Conservation (phyloP, 768 basidiomycete genomes). For the Leccinum uliginosum region DNA sequence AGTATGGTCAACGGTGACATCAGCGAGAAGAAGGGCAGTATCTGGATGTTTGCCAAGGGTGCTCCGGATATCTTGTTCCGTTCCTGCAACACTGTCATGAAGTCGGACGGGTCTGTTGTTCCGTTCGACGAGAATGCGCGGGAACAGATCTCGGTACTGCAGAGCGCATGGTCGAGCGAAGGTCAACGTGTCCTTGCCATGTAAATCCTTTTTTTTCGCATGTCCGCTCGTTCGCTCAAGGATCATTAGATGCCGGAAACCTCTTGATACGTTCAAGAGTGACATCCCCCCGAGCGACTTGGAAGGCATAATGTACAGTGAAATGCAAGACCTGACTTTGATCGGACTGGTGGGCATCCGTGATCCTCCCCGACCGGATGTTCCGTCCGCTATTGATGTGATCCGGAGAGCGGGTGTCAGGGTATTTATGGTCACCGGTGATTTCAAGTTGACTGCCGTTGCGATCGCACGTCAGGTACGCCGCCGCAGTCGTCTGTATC, state of each 20-base stretch:
- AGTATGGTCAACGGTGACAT: slow-evolving; percentile 9
- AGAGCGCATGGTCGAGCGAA: slow-evolving; percentile 41
- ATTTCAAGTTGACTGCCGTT: slow-evolving; percentile 50
- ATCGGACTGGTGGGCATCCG: slow-evolving; percentile 51
- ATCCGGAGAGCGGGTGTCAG: slow-evolving; percentile 49
- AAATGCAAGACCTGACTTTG: slow-evolving; percentile 38
- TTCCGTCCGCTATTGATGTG: slow-evolving; percentile 41
- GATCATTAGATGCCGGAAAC: slow-evolving; percentile 27
- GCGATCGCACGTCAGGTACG: slow-evolving; percentile 45
- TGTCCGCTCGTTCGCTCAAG: not conserved
- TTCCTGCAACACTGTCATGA: slow-evolving; percentile 34
- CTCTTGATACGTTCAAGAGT: slow-evolving; percentile 22
- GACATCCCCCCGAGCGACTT: slow-evolving; percentile 27
- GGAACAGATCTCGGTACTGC: slow-evolving; percentile 21
- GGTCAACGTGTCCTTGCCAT: slow-evolving; percentile 55
- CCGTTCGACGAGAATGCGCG: slow-evolving; percentile 25
- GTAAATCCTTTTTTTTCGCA: slow-evolving; percentile 8
- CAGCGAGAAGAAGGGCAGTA: slow-evolving; percentile 6
- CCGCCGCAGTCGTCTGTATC: slow-evolving; percentile 6
- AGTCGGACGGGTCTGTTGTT: slow-evolving; percentile 30
- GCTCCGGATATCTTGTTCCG: slow-evolving; percentile 53
- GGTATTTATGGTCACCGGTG: slow-evolving; percentile 56
- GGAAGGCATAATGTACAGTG: slow-evolving; percentile 38
- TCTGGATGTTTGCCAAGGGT: slow-evolving; percentile 50
- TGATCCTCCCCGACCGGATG: slow-evolving; percentile 52